Base-by-base conservation (phyloP, 805 yeast species). In the Alloascoidea africana region DNA sequence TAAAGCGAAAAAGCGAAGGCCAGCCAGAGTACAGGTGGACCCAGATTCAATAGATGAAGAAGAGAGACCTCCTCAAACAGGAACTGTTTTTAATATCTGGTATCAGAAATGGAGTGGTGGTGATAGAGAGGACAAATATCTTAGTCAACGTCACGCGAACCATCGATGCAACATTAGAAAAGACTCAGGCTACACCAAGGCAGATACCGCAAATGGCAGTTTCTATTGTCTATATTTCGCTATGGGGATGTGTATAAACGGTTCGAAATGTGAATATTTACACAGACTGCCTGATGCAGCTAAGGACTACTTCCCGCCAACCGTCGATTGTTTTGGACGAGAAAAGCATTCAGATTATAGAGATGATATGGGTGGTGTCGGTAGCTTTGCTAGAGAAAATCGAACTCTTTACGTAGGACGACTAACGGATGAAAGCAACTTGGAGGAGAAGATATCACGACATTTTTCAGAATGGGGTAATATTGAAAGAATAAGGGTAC, bases 351-450 rank as follows among this genome's bases (percentile, higher is more conserved):
- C 80, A 1, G 80, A 74, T 36, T 84, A 83, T 49, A 61, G 86
- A 46, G 96, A 89, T 45, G 97, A 89, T 56, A 86, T 86, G 96
- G 74, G 80, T 18, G 98, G 98, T 23, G 78, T 86, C 2, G 98
- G 97, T 0, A 75, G 84, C 16, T 76, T 89, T 51, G 65, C 69
- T 46, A 59, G 63, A 27, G 62, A 63, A n/a, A 87, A 86, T 51
- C 58, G 75, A 38, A 85, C 96, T 0, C 53, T 89, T 2, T 87
- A 78, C 51, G 70, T 89, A 2, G 91, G 93, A 8, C 53, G 62
- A 30, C 73, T 72, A 44, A 63, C 52, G 14, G 68, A 54, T 32
- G 54, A 61, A 50, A 66, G 48, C 40, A 63, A 53, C 36, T 58
- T 60, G 41, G 70, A 62, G 41, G 63, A 49, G 49, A 44, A 52